Evolutionary conservation across 179 eudicot genomes (phyloP), one percentile per base, ranked within the genome.

Genomic region (Patellifolia procumbens): DNA sequence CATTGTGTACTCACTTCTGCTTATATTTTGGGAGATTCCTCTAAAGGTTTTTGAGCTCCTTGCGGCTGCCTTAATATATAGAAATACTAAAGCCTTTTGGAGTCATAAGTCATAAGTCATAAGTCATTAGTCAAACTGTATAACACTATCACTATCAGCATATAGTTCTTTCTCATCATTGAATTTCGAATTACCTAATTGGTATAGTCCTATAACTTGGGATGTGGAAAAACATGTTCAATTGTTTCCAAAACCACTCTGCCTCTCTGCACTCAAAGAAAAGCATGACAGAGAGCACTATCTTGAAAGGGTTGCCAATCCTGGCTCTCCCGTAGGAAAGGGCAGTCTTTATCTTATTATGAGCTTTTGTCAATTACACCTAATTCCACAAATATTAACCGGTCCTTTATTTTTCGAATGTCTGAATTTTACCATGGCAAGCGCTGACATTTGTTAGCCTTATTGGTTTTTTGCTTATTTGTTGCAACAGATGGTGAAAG

Each of bases 401-500:
- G 20, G 10, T 39, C 31, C 29, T 53, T 1, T 29, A 55, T 17
- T 15, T 24, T 61, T 45, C 45, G 37, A 19, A 56, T 78, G 46
- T 32, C 64, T 58, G 26, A 72, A n/a, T 6, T 28, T 29, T 39
- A 48, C 48, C 46, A 28, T 58, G 55, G 49, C 29, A 37, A 42
- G 42, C 71, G 2, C 51, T 43, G 67, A 49, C 48, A 20, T 6
- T 12, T 51, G 65, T 63, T 72, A 26, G 15, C 55, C 22, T 72
- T 37, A 12, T 43, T 15, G 7, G 19, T 74, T 16, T 59, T 32
- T 43, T 16, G 19, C n/a, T 68, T 49, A n/a, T 34, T 68, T 73
- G 70, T 74, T 81, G 81, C 83, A 83, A 87, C 88, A 70, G 97
- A 89, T 22, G 75, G 79, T 31, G 93, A 93, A 78, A 83, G 74